phyloP scores from a whole-genome alignment of 305 asterid genomes.

The Fraxinus latifolia region DNA sequence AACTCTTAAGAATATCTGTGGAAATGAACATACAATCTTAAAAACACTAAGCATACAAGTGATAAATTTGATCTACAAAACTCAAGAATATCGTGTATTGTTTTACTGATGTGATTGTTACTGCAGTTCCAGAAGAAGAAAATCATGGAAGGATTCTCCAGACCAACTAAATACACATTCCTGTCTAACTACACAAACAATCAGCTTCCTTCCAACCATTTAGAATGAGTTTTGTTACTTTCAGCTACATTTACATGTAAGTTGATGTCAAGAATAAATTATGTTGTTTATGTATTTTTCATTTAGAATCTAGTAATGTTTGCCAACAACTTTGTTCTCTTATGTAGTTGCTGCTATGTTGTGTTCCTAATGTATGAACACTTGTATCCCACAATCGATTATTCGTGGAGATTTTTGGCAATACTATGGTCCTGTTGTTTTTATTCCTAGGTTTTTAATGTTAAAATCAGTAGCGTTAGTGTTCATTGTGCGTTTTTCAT shows the following conservation, averaged over 20 bases:
- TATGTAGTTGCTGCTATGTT: not conserved
- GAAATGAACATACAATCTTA: not conserved
- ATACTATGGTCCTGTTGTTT: not conserved
- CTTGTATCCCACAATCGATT: not conserved
- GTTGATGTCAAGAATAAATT: not conserved
- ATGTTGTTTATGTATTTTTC: not conserved
- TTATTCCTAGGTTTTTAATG: not conserved
- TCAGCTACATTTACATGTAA: not conserved
- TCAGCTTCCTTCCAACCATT: not conserved
- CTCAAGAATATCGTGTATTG: not conserved
- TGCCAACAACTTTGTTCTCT: not conserved
- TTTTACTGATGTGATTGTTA: conserved; percentile 24
- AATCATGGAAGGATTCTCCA: conserved; percentile 78
- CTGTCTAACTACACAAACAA: conserved; percentile 18
- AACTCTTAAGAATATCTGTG: not conserved
- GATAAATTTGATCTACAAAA: not conserved
- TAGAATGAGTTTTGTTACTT: not conserved
- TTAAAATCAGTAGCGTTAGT: not conserved
- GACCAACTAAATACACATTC: conserved; percentile 54
- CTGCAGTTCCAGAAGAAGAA: conserved; percentile 62
- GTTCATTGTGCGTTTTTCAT: not conserved
- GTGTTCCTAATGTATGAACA: not conserved
- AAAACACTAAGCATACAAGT: not conserved
- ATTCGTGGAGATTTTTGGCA: not conserved
- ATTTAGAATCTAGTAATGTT: not conserved